Evolutionary conservation across 108 stramenopile species (phyloP).

Genomic region (Fragilaria radians): DNA sequence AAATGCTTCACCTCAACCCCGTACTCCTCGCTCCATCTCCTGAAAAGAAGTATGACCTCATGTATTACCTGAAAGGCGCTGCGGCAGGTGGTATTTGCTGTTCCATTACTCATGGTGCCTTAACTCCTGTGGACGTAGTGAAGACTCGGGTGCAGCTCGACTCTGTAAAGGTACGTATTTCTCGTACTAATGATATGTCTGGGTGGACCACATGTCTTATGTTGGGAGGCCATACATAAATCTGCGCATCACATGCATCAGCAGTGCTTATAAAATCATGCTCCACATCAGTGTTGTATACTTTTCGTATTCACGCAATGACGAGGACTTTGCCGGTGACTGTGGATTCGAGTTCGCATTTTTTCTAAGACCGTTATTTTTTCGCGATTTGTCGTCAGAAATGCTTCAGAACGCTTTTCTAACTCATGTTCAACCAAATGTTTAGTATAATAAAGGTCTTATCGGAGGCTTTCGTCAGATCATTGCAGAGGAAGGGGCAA

Average conservation of each 20-base stretch:
- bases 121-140: conserved; percentile 93
- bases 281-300: too few relatives aligned
- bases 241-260: too few relatives aligned
- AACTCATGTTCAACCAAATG: neutral
- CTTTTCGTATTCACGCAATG: too few relatives aligned
- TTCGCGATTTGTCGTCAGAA: neutral
- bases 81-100: conserved; percentile 96
- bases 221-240: too few relatives aligned
- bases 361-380: neutral
- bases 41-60: conserved; percentile 54
- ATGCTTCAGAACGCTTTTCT: conserved; percentile 11
- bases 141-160: conserved; percentile 97
- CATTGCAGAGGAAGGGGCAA: conserved; percentile 90
- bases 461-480: conserved; percentile 86
- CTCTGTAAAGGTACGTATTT: conserved; percentile 57
- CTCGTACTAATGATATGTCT: neutral
- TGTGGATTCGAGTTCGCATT: neutral
- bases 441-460: conserved; percentile 88
- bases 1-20: conserved; percentile 8
- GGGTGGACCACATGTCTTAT: too few relatives aligned
- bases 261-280: too few relatives aligned
- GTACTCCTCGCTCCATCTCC: conserved; percentile 77
- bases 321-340: too few relatives aligned
- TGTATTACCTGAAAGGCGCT: conserved; percentile 84
- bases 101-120: conserved; percentile 93